A percentile compares a stretch with the other conserved stretches of the same genome.
phyloP scores from a whole-genome alignment of 805 yeast genomes.

The Zygoascus ofunaensis region DNA sequence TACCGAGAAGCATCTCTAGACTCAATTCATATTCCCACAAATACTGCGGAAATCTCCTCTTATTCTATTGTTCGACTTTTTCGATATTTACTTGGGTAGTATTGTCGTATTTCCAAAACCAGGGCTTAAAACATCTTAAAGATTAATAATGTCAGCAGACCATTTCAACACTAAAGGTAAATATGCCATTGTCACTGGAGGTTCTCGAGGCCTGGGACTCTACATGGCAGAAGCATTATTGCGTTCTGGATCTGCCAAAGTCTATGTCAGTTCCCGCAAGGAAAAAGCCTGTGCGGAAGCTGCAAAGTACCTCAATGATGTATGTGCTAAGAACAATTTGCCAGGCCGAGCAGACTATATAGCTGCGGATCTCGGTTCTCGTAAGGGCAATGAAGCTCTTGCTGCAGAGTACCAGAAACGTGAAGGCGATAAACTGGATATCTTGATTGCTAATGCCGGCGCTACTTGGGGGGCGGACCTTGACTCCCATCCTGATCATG shows the following conservation, averaged over 20 bases:
- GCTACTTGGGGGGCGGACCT: conserved; percentile 69
- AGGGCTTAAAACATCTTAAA: too few species aligned
- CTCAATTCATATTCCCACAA: too few species aligned
- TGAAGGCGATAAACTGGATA: conserved; percentile 40
- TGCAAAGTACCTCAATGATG: conserved; percentile 28
- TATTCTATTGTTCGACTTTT: too few species aligned
- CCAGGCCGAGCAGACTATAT: conserved; percentile 36
- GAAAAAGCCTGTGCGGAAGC: conserved; percentile 53
- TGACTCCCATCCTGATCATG: conserved; percentile 49
- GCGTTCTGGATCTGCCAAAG: conserved; percentile 50
- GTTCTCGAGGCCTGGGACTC: conserved; percentile 67
- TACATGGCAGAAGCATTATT: conserved; percentile 58
- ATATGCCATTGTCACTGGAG: conserved; percentile 62
- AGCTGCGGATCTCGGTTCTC: conserved; percentile 48
- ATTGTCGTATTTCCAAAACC: too few species aligned
- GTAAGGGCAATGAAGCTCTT: conserved; percentile 40
- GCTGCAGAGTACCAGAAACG: conserved; percentile 32
- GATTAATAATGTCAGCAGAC: background rate
- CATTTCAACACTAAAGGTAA: conserved; percentile 34
- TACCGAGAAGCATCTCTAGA: too few species aligned
- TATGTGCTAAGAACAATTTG: conserved; percentile 21
- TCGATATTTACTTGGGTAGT: too few species aligned
- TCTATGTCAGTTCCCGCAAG: conserved; percentile 59
- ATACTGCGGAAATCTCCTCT: too few species aligned
- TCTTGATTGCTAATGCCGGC: conserved; percentile 69